phyloP scores from a whole-genome alignment of 129 eudicot genomes.

The Saposhnikovia divaricata region DNA sequence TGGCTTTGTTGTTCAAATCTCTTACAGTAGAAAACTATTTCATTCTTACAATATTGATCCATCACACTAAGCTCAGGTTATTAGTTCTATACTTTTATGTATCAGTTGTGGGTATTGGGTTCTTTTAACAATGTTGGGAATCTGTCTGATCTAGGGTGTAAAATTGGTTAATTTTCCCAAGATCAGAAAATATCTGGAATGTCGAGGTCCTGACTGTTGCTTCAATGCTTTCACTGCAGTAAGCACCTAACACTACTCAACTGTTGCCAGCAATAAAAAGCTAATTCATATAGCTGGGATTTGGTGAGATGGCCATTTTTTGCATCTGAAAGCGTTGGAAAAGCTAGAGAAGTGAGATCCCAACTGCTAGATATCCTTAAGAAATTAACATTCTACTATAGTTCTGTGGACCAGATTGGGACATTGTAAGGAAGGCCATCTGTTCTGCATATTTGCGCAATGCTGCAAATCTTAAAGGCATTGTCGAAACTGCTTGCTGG shows the following conservation, averaged over 20 bases:
- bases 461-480: slow-evolving; percentile 49
- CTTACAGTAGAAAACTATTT: slow-evolving; percentile 47
- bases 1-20: slow-evolving; percentile 51
- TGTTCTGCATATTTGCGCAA: slow-evolving; percentile 57
- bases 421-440: slow-evolving; percentile 28
- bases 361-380: slow-evolving; percentile 42
- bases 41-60: slow-evolving; percentile 52
- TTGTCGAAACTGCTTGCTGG: slow-evolving; percentile 37
- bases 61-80: slow-evolving; percentile 50
- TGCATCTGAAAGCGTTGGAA: slow-evolving; percentile 50
- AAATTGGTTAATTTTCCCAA: slow-evolving; percentile 28
- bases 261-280: slow-evolving; percentile 53
- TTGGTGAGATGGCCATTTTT: slow-evolving; percentile 56
- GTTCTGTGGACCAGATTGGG: slow-evolving; percentile 36
- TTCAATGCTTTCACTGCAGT: slow-evolving; percentile 58
- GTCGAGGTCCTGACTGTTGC: slow-evolving; percentile 35
- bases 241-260: slow-evolving; percentile 39
- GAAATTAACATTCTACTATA: slow-evolving; percentile 40
- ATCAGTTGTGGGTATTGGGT: slow-evolving; percentile 64
- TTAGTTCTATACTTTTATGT: slow-evolving; percentile 43
- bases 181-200: slow-evolving; percentile 49
- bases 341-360: slow-evolving; percentile 54
- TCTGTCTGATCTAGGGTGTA: slow-evolving; percentile 39
- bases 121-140: slow-evolving; percentile 42
- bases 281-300: slow-evolving; percentile 46